These are phyloP conservation scores for Lactifluus pinguis DNA, from an alignment of 768 basidiomycete species.

Conservation along the genomic window DNA sequence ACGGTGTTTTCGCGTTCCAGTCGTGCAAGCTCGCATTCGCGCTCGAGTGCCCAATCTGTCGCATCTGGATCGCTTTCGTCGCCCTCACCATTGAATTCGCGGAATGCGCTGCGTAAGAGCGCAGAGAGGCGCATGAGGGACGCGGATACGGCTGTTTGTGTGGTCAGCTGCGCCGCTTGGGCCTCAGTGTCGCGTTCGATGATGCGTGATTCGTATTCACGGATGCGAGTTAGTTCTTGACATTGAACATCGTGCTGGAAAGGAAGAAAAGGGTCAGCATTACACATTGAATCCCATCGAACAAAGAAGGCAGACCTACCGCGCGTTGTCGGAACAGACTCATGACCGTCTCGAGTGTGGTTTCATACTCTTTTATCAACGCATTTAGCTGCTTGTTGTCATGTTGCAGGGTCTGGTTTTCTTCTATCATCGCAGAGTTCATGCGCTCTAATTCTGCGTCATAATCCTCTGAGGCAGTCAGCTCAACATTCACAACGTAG, in stretches of 20 bases:
- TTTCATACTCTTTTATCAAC: slow-evolving; percentile 93
- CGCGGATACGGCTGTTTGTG: slow-evolving; percentile 56
- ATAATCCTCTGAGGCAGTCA: slow-evolving; percentile 61
- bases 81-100: slow-evolving; percentile 59
- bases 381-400: slow-evolving; percentile 94
- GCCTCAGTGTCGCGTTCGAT: slow-evolving; percentile 64
- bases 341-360: slow-evolving; percentile 94
- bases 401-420: slow-evolving; percentile 79
- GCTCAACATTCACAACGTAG: not conserved
- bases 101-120: slow-evolving; percentile 59
- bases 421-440: slow-evolving; percentile 66
- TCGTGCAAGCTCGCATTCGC: slow-evolving; percentile 84
- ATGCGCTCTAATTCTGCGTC: slow-evolving; percentile 84
- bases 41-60: slow-evolving; percentile 74
- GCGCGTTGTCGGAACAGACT: slow-evolving; percentile 82
- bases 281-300: not conserved
- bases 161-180: slow-evolving; percentile 45
- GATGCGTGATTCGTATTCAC: slow-evolving; percentile 86
- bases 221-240: slow-evolving; percentile 79
- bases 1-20: slow-evolving; percentile 84
- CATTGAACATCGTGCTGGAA: slow-evolving; percentile 84
- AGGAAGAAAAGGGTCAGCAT: not conserved
- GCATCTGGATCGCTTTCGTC: slow-evolving; percentile 24
- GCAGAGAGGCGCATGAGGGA: slow-evolving; percentile 64
- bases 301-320: slow-evolving; percentile 42